These are phyloP conservation scores for Agaricus subrufescens DNA, from an alignment of 768 basidiomycete species.

Conservation along the genomic window DNA sequence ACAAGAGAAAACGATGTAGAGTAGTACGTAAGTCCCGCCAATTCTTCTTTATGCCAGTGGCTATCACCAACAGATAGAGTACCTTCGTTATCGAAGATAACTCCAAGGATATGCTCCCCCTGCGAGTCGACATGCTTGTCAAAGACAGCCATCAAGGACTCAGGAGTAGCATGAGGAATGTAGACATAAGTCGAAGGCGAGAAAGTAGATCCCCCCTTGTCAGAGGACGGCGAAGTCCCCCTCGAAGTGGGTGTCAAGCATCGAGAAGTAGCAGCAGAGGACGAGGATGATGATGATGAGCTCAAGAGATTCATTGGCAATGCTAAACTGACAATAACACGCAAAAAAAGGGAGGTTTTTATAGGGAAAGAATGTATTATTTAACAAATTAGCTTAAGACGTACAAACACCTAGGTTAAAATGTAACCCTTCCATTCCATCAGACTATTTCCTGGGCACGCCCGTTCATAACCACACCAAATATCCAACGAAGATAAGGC, in stretches of 20 bases:
- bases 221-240: conserved; percentile 29
- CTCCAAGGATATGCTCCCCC: conserved; percentile 10
- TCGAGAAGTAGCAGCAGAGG: conserved; percentile 27
- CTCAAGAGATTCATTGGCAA: conserved; percentile 5
- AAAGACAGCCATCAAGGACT: conserved; percentile 24
- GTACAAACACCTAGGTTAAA: conserved; percentile 17
- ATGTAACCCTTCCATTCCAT: conserved; percentile 1
- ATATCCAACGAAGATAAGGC: no score
- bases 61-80: conserved; percentile 2
- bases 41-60: conserved; percentile 2
- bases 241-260: conserved; percentile 28
- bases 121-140: conserved; percentile 21
- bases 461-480: background rate
- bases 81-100: conserved; percentile 27
- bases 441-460: background rate
- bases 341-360: conserved; percentile 18
- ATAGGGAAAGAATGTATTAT: conserved; percentile 16
- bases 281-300: conserved; percentile 29
- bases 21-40: conserved; percentile 1
- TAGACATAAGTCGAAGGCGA: conserved; percentile 20
- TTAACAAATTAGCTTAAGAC: conserved; percentile 12
- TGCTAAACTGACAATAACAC: conserved; percentile 3
- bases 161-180: conserved; percentile 16
- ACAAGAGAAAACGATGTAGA: conserved; percentile 6
- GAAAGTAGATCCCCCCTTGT: conserved; percentile 13